Conservation (phyloP, 805 yeast species). For the Candida incommunis region DNA sequence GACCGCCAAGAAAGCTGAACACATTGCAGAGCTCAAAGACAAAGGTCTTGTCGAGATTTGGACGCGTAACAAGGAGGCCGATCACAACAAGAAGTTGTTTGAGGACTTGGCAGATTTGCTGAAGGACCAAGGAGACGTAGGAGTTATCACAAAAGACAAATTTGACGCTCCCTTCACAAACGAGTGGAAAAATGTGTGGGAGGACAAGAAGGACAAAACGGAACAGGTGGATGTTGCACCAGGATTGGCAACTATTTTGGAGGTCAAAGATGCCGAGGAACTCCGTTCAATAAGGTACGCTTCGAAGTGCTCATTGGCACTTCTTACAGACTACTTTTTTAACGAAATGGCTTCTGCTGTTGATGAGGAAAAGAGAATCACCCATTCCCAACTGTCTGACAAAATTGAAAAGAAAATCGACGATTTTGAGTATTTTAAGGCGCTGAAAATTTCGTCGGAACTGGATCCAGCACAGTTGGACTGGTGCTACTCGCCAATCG, state of each 20-base stretch:
- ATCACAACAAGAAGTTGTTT: conserved; percentile 56
- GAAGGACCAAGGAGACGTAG: conserved; percentile 32
- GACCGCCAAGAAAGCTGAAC: conserved; percentile 72
- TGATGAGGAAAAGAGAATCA: conserved; percentile 69
- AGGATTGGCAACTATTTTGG: conserved; percentile 46
- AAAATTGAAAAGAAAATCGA: conserved; percentile 72
- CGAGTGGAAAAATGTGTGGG: conserved; percentile 45
- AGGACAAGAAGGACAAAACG: conserved; percentile 23
- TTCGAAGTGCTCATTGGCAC: conserved; percentile 57
- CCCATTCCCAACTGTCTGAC: conserved; percentile 62
- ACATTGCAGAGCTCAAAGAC: conserved; percentile 27
- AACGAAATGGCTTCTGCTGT: conserved; percentile 79
- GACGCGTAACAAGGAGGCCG: conserved; percentile 70
- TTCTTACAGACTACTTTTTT: conserved; percentile 62
- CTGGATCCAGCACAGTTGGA: conserved; percentile 68
- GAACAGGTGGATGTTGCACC: conserved; percentile 36
- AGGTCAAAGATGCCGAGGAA: conserved; percentile 70
- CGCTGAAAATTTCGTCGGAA: conserved; percentile 43
- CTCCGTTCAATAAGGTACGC: conserved; percentile 52
- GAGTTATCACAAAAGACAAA: conserved; percentile 59
- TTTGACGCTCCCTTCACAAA: conserved; percentile 73
- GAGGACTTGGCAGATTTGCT: conserved; percentile 33
- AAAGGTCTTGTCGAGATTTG: conserved; percentile 46
- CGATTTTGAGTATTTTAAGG: conserved; percentile 55
- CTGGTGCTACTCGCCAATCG: conserved; percentile 88